phyloP scores from a whole-genome alignment of 2,329 filamentous ascomycete genomes.

The Aspergillus ibericus region DNA sequence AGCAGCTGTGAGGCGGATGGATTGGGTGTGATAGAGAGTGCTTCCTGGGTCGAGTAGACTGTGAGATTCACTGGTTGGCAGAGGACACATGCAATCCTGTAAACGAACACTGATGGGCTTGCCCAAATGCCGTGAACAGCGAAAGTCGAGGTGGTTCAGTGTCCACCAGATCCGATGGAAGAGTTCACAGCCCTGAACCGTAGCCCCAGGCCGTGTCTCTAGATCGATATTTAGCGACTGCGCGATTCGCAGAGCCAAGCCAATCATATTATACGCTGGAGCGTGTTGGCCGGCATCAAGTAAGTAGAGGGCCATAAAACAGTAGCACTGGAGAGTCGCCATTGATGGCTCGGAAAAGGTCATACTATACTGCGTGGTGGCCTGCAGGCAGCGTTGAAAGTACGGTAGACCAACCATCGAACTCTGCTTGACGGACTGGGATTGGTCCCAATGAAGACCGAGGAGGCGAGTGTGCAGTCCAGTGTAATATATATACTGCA shows the following conservation, averaged over 20 bases:
- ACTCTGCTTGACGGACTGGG: background rate
- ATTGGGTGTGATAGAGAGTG: background rate
- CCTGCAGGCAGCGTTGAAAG: slow-evolving; percentile 21
- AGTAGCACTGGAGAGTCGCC: slow-evolving; percentile 19
- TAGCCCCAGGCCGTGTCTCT: slow-evolving; percentile 1
- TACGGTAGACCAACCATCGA: slow-evolving; percentile 15
- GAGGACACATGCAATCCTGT: background rate
- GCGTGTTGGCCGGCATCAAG: slow-evolving; percentile 19
- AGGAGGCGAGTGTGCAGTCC: slow-evolving; percentile 19
- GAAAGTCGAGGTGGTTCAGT: slow-evolving; percentile 20
- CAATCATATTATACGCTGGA: slow-evolving; percentile 25
- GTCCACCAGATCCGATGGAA: slow-evolving; percentile 20
- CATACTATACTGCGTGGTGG: slow-evolving; percentile 13
- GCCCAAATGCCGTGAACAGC: slow-evolving; percentile 19
- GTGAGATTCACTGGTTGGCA: background rate
- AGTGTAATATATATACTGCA: slow-evolving; percentile 19
- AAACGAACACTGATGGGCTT: slow-evolving; percentile 16
- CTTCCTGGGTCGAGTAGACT: background rate
- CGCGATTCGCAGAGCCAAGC: slow-evolving; percentile 22
- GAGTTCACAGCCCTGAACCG: background rate
- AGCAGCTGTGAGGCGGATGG: background rate
- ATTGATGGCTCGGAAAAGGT: slow-evolving; percentile 18
- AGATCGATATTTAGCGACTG: slow-evolving; percentile 17
- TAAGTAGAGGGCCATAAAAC: slow-evolving; percentile 22
- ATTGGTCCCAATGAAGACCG: slow-evolving; percentile 18